These are phyloP conservation scores for Brassica juncea DNA, from an alignment of 345 rosid genomes.

Conservation along the genomic window DNA sequence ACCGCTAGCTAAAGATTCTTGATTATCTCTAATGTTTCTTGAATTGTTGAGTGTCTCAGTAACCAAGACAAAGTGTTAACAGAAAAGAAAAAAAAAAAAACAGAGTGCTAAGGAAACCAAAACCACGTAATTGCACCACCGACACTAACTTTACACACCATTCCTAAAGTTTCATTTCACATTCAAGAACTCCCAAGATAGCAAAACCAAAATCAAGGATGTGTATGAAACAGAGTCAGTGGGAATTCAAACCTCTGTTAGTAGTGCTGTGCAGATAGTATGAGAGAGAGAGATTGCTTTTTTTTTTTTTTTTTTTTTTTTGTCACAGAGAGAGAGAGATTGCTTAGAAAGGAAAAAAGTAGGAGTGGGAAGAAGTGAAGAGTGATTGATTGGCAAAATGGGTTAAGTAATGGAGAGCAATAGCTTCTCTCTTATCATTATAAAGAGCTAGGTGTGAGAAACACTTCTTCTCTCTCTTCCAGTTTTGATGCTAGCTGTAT, in stretches of 20 bases:
- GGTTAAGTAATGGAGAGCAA: slow-evolving; percentile 38
- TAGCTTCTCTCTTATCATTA: slow-evolving; percentile 35
- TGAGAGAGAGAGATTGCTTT: slow-evolving; percentile 36
- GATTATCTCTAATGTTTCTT: slow-evolving; percentile 14
- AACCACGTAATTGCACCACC: slow-evolving; percentile 17
- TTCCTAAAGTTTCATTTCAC: neutral
- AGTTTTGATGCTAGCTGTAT: slow-evolving; percentile 20
- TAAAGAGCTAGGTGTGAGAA: slow-evolving; percentile 39
- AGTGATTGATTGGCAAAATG: slow-evolving; percentile 37
- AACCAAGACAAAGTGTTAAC: neutral
- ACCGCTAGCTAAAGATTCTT: slow-evolving; percentile 25
- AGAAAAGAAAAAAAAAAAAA: neutral
- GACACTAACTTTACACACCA: slow-evolving; percentile 14
- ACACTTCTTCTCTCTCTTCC: slow-evolving; percentile 7
- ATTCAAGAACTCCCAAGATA: slow-evolving; percentile 12
- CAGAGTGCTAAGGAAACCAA: neutral
- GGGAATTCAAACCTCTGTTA: slow-evolving; percentile 32
- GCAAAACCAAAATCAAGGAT: neutral
- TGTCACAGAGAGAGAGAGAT: slow-evolving; percentile 38
- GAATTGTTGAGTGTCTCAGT: slow-evolving; percentile 5
- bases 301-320: no score
- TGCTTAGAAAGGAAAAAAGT: slow-evolving; percentile 25
- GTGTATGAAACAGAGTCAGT: neutral
- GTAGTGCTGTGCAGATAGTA: slow-evolving; percentile 32
- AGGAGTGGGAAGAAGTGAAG: slow-evolving; percentile 44